Conservation (phyloP, 2,329 filamentous ascomycete species). For the Fusarium odoratissimum region DNA sequence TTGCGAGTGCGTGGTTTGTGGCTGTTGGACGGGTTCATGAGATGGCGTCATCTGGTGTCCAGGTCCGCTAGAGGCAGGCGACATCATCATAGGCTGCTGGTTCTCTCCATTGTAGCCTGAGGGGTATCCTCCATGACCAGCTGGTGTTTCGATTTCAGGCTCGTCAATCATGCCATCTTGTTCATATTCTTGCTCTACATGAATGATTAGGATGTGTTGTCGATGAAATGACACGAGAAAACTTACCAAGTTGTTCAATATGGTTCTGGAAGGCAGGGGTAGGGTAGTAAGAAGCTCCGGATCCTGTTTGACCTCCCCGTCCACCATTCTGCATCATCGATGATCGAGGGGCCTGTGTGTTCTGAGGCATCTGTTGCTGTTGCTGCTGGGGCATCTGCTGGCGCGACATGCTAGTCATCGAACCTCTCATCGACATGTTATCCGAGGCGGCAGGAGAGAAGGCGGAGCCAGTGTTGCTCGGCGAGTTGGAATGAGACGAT, state of each 20-base stretch:
- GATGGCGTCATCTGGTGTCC: conserved; percentile 53
- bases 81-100: conserved; percentile 57
- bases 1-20: conserved; percentile 47
- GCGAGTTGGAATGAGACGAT: conserved; percentile 76
- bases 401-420: conserved; percentile 48
- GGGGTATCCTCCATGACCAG: conserved; percentile 73
- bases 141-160: conserved; percentile 75
- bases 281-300: conserved; percentile 75
- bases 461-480: conserved; percentile 60
- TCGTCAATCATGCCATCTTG: conserved; percentile 91
- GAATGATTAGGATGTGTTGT: conserved; percentile 73
- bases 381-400: conserved; percentile 49
- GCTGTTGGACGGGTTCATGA: conserved; percentile 46
- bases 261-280: conserved; percentile 89
- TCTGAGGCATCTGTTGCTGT: conserved; percentile 40
- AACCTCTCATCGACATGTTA: conserved; percentile 58
- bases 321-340: conserved; percentile 53
- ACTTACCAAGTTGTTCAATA: conserved; percentile 94
- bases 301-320: conserved; percentile 53
- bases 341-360: conserved; percentile 43
- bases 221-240: conserved; percentile 57
- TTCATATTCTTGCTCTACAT: conserved; percentile 95
- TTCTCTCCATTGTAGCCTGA: conserved; percentile 62
- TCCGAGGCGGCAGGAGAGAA: conserved; percentile 61
- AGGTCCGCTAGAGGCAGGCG: conserved; percentile 54